Base-by-base conservation (phyloP, 1,139 yeast genomes). In the Eremothecium gossypii region DNA sequence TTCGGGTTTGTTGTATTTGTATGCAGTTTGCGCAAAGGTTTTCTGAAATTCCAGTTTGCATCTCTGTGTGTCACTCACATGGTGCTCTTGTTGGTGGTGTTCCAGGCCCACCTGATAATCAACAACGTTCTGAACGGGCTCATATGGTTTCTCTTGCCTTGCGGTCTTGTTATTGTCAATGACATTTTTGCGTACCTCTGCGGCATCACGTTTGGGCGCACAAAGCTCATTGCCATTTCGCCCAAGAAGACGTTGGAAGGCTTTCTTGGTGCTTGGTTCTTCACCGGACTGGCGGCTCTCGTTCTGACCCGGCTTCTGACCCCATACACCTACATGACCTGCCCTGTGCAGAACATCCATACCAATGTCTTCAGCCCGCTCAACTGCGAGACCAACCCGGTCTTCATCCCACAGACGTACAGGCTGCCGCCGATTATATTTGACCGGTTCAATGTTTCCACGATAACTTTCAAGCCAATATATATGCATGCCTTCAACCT, bases 181-280 rank as follows among this genome's bases (percentile, higher is more conserved):
- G 99, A 91, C 61, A 87, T 89, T 43, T 89, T 87, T 71, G 98
- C 99, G 30, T 91, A 91, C 61, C 70, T 91, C 45, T 91, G 97
- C 67, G 99, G 99, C 40, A 91, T 91, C 52, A 85, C 97, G 1
- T 87, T 91, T 67, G 99, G 99, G 41, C 77, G 74, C 50, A 89
- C 97, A 39, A 96, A 85, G 60, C 76, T 91, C 57, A 86, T 93
- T 56, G 89, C 84, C 45, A 85, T 91, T 50, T 85, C 96, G 11
- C 98, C 99, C 41, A 91, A 91, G 65, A 91, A 91, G 67, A 91
- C 99, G 1, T 89, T 89, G 26, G 99, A 91, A 66, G 99, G 99
- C 2, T 91, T 91, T 59, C 67, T 89, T 38, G 99, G 99, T 42
- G 99, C 97, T 17, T 91, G 98, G 98, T 66, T 86, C 40, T 89